These are phyloP conservation scores for Albugo candida DNA, from an alignment of 352 stramenopile genomes.

Conservation along the genomic window DNA sequence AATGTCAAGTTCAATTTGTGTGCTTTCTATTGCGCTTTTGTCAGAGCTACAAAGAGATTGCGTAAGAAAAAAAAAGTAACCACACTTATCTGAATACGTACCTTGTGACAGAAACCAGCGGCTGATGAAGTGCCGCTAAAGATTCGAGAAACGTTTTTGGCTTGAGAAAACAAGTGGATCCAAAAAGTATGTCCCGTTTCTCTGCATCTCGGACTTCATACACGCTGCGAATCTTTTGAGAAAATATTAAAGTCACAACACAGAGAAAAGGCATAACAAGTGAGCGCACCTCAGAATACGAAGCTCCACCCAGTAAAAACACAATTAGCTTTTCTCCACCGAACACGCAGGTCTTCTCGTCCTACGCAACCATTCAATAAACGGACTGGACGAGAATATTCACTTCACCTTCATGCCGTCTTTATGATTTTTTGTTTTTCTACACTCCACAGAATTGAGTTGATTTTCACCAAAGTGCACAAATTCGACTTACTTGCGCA, in stretches of 20 bases:
- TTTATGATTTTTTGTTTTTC: constrained; percentile 4
- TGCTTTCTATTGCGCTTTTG: no score
- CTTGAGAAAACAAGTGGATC: constrained; percentile 47
- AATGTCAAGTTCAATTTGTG: no score
- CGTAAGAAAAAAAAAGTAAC: no score
- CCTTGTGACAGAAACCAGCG: no score
- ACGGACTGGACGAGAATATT: no score
- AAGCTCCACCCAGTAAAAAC: constrained; percentile 86
- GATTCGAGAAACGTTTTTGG: constrained; percentile 34
- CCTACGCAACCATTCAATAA: constrained; percentile 7
- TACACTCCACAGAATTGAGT: not conserved
- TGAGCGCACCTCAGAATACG: constrained; percentile 80
- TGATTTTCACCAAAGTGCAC: not conserved
- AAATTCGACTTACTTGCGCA: constrained; percentile 38
- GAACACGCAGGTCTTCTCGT: constrained; percentile 23
- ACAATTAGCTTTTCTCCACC: constrained; percentile 84
- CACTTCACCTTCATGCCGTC: no score
- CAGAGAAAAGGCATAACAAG: not conserved
- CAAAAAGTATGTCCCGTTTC: constrained; percentile 51
- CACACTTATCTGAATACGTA: no score
- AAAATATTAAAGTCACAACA: not conserved
- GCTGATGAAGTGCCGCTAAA: constrained; percentile 41
- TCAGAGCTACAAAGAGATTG: no score
- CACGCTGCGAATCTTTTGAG: constrained; percentile 44
- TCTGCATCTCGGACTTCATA: constrained; percentile 48